Evolutionary conservation across 208 protist species (phyloP), one percentile per base, ranked within the genome.

Genomic region (Acanthamoeba healyi): DNA sequence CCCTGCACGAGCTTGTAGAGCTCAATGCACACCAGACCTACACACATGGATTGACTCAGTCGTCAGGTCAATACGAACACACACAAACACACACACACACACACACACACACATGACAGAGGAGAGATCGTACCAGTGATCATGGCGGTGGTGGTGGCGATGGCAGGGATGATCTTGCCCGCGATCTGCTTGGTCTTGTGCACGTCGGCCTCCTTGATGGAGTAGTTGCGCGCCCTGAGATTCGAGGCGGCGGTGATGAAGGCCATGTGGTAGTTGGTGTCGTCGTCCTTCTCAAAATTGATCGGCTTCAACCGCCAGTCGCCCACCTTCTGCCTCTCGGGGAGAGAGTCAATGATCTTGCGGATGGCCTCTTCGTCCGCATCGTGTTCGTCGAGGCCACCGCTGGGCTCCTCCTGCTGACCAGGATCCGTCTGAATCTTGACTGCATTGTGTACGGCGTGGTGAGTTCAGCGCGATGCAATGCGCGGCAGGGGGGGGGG

Each of bases 81-180:
- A 12, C 44, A 49, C 17, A 24, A 22, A 19, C 19, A 1, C 19
- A 19, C 17, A 58, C 12, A 15, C 12, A 49, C 44, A 49, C 14
- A 58, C 19, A n/a, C 51, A 58, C 51, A 19, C 51, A 26, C 51
- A 19, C 51, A 58, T 4, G 51, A 58, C 51, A 58, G 51, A 58
- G 17, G 51, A 7, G 51, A 22, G 17, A 19, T 7, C 51, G 14
- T 26, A 58, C 51, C 99, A 54, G 98, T 98, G 24, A 99, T 98
- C 29, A 99, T 81, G 14, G 99, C 98, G 15, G 99, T 99, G 17
- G 99, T 99, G 24, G 99, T 99, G 72, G 99, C 99, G 97, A 99
- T 99, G 14, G 99, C 99, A 29, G 99, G 99, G 94, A 99, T 99
- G 96, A 99, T 99, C 95, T 98, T 98, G 72, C 98, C 98, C 0